Evolutionary conservation across 805 yeast species (phyloP), one percentile per base, ranked within the genome.

Genomic region (Kregervanrija pseudodelftensis): DNA sequence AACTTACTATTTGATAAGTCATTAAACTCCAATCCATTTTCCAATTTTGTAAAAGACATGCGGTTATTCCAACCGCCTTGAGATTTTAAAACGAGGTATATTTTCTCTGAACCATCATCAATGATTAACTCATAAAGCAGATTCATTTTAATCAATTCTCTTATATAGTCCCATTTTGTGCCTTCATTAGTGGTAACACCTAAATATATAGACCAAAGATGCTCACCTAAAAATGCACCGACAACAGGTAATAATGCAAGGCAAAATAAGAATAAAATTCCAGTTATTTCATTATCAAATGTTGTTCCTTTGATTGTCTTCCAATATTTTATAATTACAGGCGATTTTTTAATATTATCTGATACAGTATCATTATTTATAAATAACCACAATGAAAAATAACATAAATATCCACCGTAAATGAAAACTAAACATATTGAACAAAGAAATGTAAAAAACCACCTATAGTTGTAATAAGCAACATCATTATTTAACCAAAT

Each of bases 121-220:
- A 36, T 39, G 8, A 30, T 49, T 17, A 58, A 45, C 36, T 49
- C 53, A 49, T 60, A 70, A 2, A 73, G 58, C 7, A 59, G 38
- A 0, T 60, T 57, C 8, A 56, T 31, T 12, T 52, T 40, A 2
- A 70, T 54, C 42, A 74, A 57, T 39, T 67, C 60, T 35, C 70
- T 69, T n/a, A 77, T 63, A 28, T 68, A 73, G 12, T 66, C 69
- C 82, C 82, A 77, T 54, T 77, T 77, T 12, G 66, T 69, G 0
- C 70, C 61, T 54, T 77, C 82, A 53, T 74, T 77, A 5, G 82
- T 77, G 28, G 81, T 75, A 11, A 74, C 77, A 1, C 82, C 82
- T 41, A 77, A 56, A 50, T 76, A 76, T 11, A 73, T 51, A 53
- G 73, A 72, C 52, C 76, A 58, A 14, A 76, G 12, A 47, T 72